Base-by-base conservation (phyloP, 192 early-diverging fungal species). In the Chytriomyces sp. region DNA sequence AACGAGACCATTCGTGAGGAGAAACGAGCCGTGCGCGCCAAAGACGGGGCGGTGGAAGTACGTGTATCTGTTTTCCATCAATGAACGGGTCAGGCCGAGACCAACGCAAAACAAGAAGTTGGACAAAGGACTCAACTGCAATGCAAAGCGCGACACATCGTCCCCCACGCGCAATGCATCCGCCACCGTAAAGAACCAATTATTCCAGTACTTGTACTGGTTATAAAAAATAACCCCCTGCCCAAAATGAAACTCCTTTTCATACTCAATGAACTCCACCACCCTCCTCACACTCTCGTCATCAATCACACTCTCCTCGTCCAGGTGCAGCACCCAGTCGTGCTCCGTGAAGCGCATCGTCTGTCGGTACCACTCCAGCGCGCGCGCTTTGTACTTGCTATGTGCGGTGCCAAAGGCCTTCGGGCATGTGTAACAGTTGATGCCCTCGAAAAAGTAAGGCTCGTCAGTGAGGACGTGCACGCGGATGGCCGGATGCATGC, bases 381-480 rank as follows among this genome's bases (percentile, higher is more conserved):
- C 85, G 36, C 85, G 82, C 10, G 85, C 85, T 72, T 86, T 86
- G 80, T 86, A 86, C 72, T 84, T 86, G 55, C 76, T 74, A 65
- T 75, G 52, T 61, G 70, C 78, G 30, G 85, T 80, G 28, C 25
- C 39, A 69, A 84, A 86, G 59, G 5, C 40, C 59, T 82, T 86
- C 17, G 85, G 85, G 59, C 82, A 86, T 14, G 82, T 84, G 78
- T 84, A 86, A 66, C 85, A 86, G 76, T 86, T 84, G 80, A 86
- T 80, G 69, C 82, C 82, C 44, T 84, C 82, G 73, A 84, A 86
- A 61, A 84, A 84, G 80, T 82, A 86, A 3, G 85, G 85, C 68
- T 86, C 85, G 72, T 86, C 85, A 31, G 85, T 86, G 59, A 86
- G 72, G 2, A 86, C 85, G 71, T 86, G 85, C 39, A 86, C 80